Conservation (phyloP, 2,329 filamentous ascomycete genomes). For the Arthrobotrys musiformis region DNA sequence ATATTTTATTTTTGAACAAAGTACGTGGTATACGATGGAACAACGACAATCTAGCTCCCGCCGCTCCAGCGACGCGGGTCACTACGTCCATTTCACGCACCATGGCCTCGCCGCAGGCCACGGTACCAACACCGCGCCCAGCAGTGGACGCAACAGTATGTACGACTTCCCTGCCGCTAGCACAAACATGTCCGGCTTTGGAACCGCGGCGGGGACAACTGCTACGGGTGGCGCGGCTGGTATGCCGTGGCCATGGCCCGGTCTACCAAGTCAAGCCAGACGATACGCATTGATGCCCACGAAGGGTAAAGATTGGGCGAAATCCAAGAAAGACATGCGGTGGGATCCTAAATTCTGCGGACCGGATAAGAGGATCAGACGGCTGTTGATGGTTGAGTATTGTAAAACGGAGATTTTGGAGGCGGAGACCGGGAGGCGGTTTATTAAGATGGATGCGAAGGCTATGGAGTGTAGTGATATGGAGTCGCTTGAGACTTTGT, state of each 20-base stretch:
- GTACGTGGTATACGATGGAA: constrained; percentile 29
- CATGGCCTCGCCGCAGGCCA: constrained; percentile 17
- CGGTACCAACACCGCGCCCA: constrained; percentile 25
- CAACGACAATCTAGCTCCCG: constrained; percentile 21
- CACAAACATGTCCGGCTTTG: constrained; percentile 27
- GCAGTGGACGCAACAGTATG: constrained; percentile 43
- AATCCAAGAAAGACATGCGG: constrained; percentile 53
- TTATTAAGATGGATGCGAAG: constrained; percentile 55
- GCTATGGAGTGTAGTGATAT: constrained; percentile 38
- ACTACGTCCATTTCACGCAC: constrained; percentile 49
- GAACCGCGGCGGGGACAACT: background rate
- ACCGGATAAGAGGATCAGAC: constrained; percentile 53
- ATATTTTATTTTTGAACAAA: background rate
- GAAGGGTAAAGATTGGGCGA: constrained; percentile 52
- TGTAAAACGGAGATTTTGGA: constrained; percentile 60
- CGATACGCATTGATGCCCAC: constrained; percentile 53
- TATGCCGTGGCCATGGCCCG: background rate
- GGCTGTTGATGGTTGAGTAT: constrained; percentile 68
- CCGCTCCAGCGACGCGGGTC: constrained; percentile 35
- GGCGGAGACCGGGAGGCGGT: constrained; percentile 52
- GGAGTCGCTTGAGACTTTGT: constrained; percentile 26
- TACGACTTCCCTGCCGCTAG: constrained; percentile 40
- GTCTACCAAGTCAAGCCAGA: background rate
- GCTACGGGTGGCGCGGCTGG: background rate
- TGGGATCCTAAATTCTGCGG: constrained; percentile 51